Percentiles rank a stretch among this genome's conserved stretches.
phyloP scores from a whole-genome alignment of 1,139 yeast species.

The Kurtzmaniella quercitrusa region DNA sequence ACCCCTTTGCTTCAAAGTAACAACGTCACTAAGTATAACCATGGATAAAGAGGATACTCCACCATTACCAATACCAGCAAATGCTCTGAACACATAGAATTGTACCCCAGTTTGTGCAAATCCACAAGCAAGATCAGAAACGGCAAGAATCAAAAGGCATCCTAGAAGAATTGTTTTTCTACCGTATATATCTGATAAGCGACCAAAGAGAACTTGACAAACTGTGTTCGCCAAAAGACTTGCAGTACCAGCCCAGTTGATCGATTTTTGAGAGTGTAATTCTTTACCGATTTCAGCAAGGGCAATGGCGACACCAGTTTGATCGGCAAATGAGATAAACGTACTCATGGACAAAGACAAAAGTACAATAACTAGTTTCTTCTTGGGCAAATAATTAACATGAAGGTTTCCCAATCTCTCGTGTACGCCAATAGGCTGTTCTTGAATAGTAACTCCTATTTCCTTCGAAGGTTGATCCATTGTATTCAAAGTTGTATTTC shows the following conservation, averaged over 20 bases:
- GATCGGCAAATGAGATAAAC: conserved; percentile 35
- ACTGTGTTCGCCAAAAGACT: conserved; percentile 42
- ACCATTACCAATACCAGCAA: conserved; percentile 45
- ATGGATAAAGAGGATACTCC: conserved; percentile 39
- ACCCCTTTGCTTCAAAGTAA: conserved; percentile 40
- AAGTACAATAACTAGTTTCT: conserved; percentile 26
- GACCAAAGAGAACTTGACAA: conserved; percentile 42
- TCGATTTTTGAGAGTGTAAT: conserved; percentile 31
- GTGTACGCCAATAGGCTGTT: conserved; percentile 13
- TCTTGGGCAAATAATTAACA: conserved; percentile 28
- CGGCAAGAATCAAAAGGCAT: conserved; percentile 25
- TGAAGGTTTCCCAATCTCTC: conserved; percentile 37
- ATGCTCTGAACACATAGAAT: conserved; percentile 39
- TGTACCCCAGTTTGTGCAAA: conserved; percentile 36
- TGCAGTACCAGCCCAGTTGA: conserved; percentile 53
- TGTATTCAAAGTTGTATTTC: no score
- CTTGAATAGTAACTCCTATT: background rate
- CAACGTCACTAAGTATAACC: conserved; percentile 42
- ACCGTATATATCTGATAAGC: conserved; percentile 43
- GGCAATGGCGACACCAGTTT: conserved; percentile 39
- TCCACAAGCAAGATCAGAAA: conserved; percentile 41
- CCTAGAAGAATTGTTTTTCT: conserved; percentile 33
- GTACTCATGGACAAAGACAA: conserved; percentile 22
- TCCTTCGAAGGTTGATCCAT: no score
- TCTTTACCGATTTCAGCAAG: conserved; percentile 33